Evolutionary conservation across 192 early-diverging fungal genomes (phyloP).

Genomic region (Coemansia sp.): DNA sequence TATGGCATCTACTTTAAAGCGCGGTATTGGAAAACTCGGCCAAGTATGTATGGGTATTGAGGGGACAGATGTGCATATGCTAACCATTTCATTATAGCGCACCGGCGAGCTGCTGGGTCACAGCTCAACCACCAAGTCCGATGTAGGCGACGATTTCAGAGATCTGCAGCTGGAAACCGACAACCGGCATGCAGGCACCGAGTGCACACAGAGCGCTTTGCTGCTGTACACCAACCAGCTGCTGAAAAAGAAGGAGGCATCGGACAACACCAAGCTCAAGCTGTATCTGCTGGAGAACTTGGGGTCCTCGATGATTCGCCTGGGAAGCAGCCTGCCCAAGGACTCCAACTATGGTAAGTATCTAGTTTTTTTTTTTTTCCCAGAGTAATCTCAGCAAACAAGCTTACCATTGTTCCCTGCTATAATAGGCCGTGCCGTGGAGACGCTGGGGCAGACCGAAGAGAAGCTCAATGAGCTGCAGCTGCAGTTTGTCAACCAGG

Average conservation of each 20-base stretch:
- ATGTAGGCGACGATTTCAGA: constrained; percentile 80
- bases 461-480: constrained; percentile 50
- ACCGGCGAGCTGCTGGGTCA: constrained; percentile 79
- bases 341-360: constrained; percentile 53
- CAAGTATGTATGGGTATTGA: constrained; percentile 48
- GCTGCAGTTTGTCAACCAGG: constrained; percentile 51
- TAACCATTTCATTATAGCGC: constrained; percentile 21
- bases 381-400: background rate
- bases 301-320: constrained; percentile 61
- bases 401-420: background rate
- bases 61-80: background rate
- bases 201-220: constrained; percentile 61
- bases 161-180: constrained; percentile 74
- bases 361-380: background rate
- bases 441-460: constrained; percentile 55
- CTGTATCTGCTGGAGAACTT: constrained; percentile 62
- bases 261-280: constrained; percentile 64
- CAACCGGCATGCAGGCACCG: constrained; percentile 59
- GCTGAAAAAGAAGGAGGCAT: constrained; percentile 66
- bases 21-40: constrained; percentile 66
- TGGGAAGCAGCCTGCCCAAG: constrained; percentile 56
- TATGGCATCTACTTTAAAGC: constrained; percentile 42
- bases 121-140: constrained; percentile 58
- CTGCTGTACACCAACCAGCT: constrained; percentile 50
- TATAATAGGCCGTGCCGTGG: constrained; percentile 33